phyloP scores from a whole-genome alignment of 2,329 filamentous ascomycete genomes.

The Neoarthrinium moseri region DNA sequence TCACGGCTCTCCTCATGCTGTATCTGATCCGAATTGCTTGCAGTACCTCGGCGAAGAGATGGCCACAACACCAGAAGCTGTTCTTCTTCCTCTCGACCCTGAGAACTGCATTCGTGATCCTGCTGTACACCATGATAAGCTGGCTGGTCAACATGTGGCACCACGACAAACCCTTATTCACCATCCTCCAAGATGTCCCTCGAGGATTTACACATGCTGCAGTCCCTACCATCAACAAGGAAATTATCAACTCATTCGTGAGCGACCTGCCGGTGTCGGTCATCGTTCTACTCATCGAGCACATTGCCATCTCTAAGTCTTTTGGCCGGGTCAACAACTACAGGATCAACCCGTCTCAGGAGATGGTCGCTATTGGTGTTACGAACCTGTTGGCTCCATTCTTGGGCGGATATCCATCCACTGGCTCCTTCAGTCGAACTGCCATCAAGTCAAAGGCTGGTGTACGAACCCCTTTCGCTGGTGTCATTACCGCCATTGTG shows the following conservation, averaged over 20 bases:
- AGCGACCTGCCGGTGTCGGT: conserved; percentile 78
- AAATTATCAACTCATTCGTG: conserved; percentile 67
- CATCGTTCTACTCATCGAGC: conserved; percentile 94
- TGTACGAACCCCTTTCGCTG: conserved; percentile 86
- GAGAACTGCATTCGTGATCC: conserved; percentile 85
- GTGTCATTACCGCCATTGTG: conserved; percentile 81
- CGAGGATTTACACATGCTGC: conserved; percentile 81
- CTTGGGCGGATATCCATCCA: conserved; percentile 87
- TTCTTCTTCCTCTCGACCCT: conserved; percentile 93
- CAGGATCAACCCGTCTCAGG: conserved; percentile 90
- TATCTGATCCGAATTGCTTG: conserved; percentile 72
- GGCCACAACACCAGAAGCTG: conserved; percentile 66
- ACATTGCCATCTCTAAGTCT: conserved; percentile 95
- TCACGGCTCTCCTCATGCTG: conserved; percentile 76
- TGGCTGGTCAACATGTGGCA: conserved; percentile 76
- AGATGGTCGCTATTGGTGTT: conserved; percentile 91
- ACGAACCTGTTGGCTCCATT: conserved; percentile 90
- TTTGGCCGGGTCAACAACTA: conserved; percentile 97
- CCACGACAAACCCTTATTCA: conserved; percentile 64
- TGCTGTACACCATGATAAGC: conserved; percentile 89
- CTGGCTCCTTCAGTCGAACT: conserved; percentile 92
- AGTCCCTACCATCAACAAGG: conserved; percentile 65
- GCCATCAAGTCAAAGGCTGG: conserved; percentile 98
- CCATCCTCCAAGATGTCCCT: conserved; percentile 74
- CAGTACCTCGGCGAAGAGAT: conserved; percentile 64